phyloP scores from a whole-genome alignment of 164 flowering plant species.

The Magnolia changhungtana region DNA sequence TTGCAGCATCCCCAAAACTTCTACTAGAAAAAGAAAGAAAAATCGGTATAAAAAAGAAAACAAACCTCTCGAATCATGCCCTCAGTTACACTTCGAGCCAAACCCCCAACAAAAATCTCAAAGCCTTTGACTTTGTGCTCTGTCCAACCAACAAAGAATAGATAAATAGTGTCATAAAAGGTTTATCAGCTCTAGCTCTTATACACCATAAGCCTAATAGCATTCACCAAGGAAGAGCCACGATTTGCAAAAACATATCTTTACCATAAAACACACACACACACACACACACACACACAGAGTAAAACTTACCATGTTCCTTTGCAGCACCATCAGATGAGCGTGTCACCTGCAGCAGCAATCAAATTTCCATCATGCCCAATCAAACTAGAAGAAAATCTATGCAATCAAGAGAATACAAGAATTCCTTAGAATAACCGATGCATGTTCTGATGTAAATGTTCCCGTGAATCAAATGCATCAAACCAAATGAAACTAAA shows the following conservation, averaged over 20 bases:
- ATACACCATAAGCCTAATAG: not conserved
- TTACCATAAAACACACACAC: not conserved
- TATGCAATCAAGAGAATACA: too few species aligned
- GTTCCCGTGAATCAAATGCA: too few species aligned
- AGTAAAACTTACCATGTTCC: constrained; percentile 2
- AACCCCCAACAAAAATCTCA: constrained; percentile 44
- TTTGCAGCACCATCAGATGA: not conserved
- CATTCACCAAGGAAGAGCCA: not conserved
- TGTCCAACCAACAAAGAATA: constrained; percentile 6
- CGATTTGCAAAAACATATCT: not conserved
- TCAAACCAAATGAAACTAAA: too few species aligned
- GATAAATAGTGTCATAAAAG: not conserved
- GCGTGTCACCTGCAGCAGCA: constrained; percentile 2
- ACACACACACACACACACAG: not conserved
- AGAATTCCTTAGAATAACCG: too few species aligned
- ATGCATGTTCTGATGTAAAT: too few species aligned
- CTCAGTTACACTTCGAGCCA: constrained; percentile 30
- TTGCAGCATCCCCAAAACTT: not conserved
- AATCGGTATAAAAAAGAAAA: not conserved
- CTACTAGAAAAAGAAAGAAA: not conserved
- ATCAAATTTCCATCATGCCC: not conserved
- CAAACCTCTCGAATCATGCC: constrained; percentile 30
- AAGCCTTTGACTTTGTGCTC: constrained; percentile 27
- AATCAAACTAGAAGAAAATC: not conserved
- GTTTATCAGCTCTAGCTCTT: not conserved